phyloP scores from a whole-genome alignment of 169 alveolate species.

The Plasmodium cynomolgi region DNA sequence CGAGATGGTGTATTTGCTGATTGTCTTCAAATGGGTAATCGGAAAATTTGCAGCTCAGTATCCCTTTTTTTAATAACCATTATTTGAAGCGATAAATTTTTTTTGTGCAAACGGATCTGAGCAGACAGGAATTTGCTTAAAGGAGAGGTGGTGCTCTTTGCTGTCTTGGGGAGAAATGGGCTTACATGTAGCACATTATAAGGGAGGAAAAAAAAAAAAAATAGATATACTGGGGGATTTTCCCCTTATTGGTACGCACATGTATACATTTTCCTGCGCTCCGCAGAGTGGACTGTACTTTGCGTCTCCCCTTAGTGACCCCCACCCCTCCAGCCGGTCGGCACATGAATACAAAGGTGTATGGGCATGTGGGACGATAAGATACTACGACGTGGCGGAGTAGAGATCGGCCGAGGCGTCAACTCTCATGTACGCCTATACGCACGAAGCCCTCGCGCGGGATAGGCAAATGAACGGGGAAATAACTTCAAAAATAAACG shows the following conservation, averaged over 20 bases:
- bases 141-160: neutral
- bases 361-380: neutral
- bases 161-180: neutral
- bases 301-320: neutral
- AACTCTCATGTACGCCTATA: neutral
- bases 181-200: neutral
- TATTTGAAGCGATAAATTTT: neutral
- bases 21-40: neutral
- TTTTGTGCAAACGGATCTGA: neutral
- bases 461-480: neutral
- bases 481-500: neutral
- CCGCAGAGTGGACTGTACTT: neutral
- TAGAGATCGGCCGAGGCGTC: neutral
- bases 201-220: no score
- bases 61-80: neutral
- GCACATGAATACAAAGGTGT: neutral
- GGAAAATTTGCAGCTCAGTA: neutral
- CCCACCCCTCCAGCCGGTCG: neutral
- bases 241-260: neutral
- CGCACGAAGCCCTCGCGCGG: neutral
- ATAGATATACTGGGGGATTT: neutral
- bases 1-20: neutral
- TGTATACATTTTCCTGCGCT: neutral
- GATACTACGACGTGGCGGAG: neutral
- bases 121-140: neutral